Base-by-base conservation (phyloP, 2,329 filamentous ascomycete species). In the Monilinia laxa region DNA sequence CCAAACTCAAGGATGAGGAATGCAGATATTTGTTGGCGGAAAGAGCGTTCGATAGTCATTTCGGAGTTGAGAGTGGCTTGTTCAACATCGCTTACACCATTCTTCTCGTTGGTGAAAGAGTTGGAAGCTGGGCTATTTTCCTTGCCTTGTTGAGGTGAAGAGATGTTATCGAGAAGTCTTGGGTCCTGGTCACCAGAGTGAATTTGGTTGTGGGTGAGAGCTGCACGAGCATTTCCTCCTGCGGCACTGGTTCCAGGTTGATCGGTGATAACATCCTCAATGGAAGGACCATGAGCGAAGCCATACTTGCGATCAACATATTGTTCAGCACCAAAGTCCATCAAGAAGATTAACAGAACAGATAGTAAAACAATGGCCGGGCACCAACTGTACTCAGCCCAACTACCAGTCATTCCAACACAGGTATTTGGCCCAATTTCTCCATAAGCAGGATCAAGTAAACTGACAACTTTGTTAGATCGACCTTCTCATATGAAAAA, bases 301-400 rank as follows among this genome's bases (percentile, higher is more conserved):
- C 73, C 73, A 65, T 74, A 76, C 64, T 74, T 75, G 42, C 66
- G 55, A 18, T 74, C 70, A 10, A 76, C 85, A 0, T 82, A 79
- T 53, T 83, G 82, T 0, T 83, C 81, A n/a, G 87, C 85, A 18
- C 83, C 85, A 23, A 88, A 79, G 66, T 86, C 87, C 69, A 88
- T 79, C 2, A 86, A 84, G 70, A 88, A 87, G 74, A 75, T 71
- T 0, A 68, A 12, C 68, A 87, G 85, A 66, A 87, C 81, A 5
- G 83, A 86, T 73, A 86, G 83, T 75, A 88, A 85, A 56, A 88
- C 73, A 58, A 76, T 74, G 3, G 71, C 74, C 6, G 74, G 74
- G 28, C 68, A 67, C 72, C 72, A 75, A 14, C 73, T 68, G 64
- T 74, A 76, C 35, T 69, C 65, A 10, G 74, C 71, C 75, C 75